A percentile compares a stretch with the other conserved stretches of the same genome.
phyloP scores from a whole-genome alignment of 2,329 filamentous ascomycete genomes.

The Aspergillus fumigatus region DNA sequence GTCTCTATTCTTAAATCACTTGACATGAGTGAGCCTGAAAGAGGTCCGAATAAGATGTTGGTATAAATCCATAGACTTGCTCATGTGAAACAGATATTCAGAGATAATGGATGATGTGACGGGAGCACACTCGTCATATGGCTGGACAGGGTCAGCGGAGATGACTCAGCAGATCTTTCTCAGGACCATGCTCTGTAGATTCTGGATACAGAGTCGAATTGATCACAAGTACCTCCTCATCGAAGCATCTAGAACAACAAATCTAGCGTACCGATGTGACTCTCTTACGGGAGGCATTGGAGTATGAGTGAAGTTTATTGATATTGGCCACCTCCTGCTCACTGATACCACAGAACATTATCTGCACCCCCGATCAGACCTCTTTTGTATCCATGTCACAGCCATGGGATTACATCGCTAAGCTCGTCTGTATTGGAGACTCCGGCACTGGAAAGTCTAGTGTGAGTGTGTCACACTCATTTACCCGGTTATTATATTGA shows the following conservation, averaged over 20 bases:
- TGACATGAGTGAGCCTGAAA: background rate
- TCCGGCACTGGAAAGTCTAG: constrained; percentile 91
- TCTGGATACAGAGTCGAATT: background rate
- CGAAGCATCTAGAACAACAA: background rate
- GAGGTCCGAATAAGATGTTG: background rate
- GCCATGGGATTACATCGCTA: constrained; percentile 98
- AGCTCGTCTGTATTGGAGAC: constrained; percentile 96
- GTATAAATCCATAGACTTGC: background rate
- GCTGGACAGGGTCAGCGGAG: constrained; percentile 27
- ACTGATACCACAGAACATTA: background rate
- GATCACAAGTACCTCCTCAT: background rate
- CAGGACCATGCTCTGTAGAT: background rate
- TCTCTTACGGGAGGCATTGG: background rate
- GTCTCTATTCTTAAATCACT: background rate
- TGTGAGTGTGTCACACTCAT: constrained; percentile 37
- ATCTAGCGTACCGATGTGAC: background rate
- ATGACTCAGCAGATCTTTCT: constrained; percentile 28
- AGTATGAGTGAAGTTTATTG: constrained; percentile 2
- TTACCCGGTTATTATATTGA: background rate
- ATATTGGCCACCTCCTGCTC: constrained; percentile 6
- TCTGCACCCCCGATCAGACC: constrained; percentile 3
- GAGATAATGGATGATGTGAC: constrained; percentile 13
- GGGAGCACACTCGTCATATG: constrained; percentile 32
- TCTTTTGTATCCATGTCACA: constrained; percentile 39
- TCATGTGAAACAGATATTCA: background rate